Percentiles rank a stretch among this genome's conserved stretches.
phyloP scores from a whole-genome alignment of 352 stramenopile species.

The Globisporangium uncinulatum region DNA sequence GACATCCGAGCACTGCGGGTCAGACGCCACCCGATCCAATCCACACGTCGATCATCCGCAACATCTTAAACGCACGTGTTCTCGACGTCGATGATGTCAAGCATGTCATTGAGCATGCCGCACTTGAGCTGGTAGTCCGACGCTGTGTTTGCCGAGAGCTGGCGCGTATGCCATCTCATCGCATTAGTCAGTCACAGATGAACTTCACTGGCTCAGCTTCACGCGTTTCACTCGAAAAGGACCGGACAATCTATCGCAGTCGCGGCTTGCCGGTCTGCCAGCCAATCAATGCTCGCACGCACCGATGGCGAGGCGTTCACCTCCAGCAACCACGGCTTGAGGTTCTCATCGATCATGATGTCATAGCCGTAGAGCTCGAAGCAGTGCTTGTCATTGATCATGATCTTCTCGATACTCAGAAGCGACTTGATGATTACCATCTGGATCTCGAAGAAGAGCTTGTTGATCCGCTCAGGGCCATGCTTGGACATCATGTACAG shows the following conservation, averaged over 20 bases:
- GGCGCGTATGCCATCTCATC: background rate
- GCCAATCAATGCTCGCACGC: background rate
- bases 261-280: too few species aligned
- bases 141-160: constrained; percentile 89
- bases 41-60: too few species aligned
- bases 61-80: constrained; percentile 35
- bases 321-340: constrained; percentile 91
- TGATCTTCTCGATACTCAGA: constrained; percentile 89
- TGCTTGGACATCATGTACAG: constrained; percentile 90
- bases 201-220: background rate
- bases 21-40: background rate
- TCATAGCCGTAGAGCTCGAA: constrained; percentile 95
- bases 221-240: too few species aligned
- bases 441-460: constrained; percentile 90
- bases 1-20: background rate
- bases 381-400: constrained; percentile 95
- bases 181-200: background rate
- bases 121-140: constrained; percentile 93
- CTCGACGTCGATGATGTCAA: constrained; percentile 94
- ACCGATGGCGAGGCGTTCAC: constrained; percentile 91
- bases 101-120: constrained; percentile 91
- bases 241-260: too few species aligned
- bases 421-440: constrained; percentile 85
- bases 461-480: constrained; percentile 68
- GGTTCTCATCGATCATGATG: constrained; percentile 89